Percentiles rank a stretch among this genome's conserved stretches.
phyloP scores from a whole-genome alignment of 139 green algal genomes.

The Micractinium conductrix region DNA sequence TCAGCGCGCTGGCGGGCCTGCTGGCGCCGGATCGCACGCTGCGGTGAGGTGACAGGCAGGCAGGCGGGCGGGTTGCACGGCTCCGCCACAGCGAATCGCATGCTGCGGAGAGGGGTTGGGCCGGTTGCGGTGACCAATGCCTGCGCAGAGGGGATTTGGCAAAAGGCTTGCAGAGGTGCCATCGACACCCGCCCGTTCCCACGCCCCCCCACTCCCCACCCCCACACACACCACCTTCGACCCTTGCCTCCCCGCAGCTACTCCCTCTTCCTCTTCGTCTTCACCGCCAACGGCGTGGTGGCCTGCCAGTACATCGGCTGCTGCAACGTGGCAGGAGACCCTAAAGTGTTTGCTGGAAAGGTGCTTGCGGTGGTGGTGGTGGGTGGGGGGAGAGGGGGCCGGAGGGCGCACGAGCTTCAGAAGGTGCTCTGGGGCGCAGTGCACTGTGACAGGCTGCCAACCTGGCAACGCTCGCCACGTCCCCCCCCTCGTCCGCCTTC shows the following conservation, averaged over 20 bases:
- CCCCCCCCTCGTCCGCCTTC: neutral
- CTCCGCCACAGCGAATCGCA: too few relatives aligned
- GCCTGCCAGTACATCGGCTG: slow-evolving; percentile 42
- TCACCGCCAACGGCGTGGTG: slow-evolving; percentile 35
- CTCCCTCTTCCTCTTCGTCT: slow-evolving; percentile 23
- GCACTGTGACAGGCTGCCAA: neutral
- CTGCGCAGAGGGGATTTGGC: too few relatives aligned
- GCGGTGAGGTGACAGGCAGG: neutral
- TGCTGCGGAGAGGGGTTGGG: too few relatives aligned
- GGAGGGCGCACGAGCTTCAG: neutral
- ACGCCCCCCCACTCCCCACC: neutral
- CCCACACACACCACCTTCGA: neutral
- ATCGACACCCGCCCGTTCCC: too few relatives aligned
- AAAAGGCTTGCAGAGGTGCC: too few relatives aligned
- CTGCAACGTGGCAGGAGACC: slow-evolving; percentile 25
- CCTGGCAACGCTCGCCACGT: neutral
- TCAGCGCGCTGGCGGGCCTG: slow-evolving; percentile 10
- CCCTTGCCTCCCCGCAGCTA: slow-evolving; percentile 5
- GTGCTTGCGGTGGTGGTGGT: neutral
- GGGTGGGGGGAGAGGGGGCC: too few relatives aligned
- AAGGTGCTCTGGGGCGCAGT: neutral
- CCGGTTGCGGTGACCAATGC: too few relatives aligned
- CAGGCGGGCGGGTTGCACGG: too few relatives aligned
- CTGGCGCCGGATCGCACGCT: slow-evolving; percentile 14
- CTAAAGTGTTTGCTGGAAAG: slow-evolving; percentile 21